These are phyloP conservation scores for Cephaloascus fragrans DNA, from an alignment of 805 yeast genomes.

Conservation along the genomic window DNA sequence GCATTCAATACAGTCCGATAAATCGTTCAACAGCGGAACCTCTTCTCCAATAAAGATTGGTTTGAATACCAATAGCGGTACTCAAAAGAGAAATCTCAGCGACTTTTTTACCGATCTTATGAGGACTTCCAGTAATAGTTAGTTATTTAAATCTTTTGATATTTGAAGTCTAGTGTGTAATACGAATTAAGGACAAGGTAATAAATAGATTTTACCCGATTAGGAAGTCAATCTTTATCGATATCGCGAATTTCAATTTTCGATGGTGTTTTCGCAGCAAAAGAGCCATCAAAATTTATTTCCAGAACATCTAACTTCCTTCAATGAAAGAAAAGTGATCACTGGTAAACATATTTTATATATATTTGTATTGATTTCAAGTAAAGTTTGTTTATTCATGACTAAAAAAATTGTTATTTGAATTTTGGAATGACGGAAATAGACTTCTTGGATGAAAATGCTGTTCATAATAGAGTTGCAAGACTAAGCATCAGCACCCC, in stretches of 20 bases:
- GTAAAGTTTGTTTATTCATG: background rate
- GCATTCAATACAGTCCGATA: background rate
- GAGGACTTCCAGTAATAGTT: background rate
- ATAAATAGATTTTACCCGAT: background rate
- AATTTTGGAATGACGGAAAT: conserved; percentile 8
- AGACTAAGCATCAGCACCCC: conserved; percentile 16
- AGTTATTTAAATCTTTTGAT: background rate
- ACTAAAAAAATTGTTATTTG: background rate
- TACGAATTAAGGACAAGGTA: no score
- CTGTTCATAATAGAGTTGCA: conserved; percentile 13
- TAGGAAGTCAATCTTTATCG: background rate
- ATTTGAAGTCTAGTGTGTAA: no score
- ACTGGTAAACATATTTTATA: no score
- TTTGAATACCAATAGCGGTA: background rate
- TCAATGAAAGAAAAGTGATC: background rate
- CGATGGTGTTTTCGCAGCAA: background rate
- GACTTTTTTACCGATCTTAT: background rate
- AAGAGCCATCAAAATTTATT: background rate
- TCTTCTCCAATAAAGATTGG: background rate
- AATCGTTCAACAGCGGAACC: background rate
- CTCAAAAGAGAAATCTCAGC: background rate
- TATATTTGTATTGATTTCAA: no score
- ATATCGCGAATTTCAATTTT: background rate
- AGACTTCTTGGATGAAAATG: conserved; percentile 11
- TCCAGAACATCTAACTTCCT: background rate